phyloP scores from a whole-genome alignment of 768 basidiomycete species.

The Exsudoporus frostii region DNA sequence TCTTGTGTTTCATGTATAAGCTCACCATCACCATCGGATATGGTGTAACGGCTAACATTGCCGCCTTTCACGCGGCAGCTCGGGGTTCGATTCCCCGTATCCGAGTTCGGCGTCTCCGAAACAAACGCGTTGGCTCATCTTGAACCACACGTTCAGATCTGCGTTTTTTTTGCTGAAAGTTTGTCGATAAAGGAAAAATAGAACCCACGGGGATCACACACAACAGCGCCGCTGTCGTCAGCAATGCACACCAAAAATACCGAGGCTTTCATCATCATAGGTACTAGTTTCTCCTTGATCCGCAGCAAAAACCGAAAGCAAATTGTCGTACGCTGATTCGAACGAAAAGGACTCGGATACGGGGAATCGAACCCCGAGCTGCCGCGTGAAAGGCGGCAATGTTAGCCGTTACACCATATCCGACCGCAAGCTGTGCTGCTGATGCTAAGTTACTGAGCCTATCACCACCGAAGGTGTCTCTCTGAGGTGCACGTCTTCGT shows the following conservation, averaged over 20 bases:
- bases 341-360: slow-evolving; percentile 27
- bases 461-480: no score
- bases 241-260: no score
- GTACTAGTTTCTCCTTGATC: no score
- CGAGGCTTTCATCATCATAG: no score
- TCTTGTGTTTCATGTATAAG: neutral
- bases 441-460: neutral
- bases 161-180: neutral
- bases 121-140: no score
- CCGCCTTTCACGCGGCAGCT: slow-evolving; percentile 56
- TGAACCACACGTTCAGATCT: no score
- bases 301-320: no score
- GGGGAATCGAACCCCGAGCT: slow-evolving; percentile 37
- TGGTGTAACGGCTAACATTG: slow-evolving; percentile 69
- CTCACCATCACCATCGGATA: slow-evolving; percentile 34
- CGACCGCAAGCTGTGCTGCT: slow-evolving; percentile 12
- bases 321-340: no score
- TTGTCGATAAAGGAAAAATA: no score
- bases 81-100: slow-evolving; percentile 37
- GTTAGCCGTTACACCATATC: slow-evolving; percentile 66
- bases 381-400: slow-evolving; percentile 57
- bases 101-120: no score
- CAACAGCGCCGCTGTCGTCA: no score
- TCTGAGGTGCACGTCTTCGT: neutral
- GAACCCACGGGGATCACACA: no score